Percentiles rank a stretch among this genome's conserved stretches.
These are phyloP conservation scores for Epichloe brachyelytri DNA, from an alignment of 2,329 filamentous ascomycete species.

Conservation along the genomic window DNA sequence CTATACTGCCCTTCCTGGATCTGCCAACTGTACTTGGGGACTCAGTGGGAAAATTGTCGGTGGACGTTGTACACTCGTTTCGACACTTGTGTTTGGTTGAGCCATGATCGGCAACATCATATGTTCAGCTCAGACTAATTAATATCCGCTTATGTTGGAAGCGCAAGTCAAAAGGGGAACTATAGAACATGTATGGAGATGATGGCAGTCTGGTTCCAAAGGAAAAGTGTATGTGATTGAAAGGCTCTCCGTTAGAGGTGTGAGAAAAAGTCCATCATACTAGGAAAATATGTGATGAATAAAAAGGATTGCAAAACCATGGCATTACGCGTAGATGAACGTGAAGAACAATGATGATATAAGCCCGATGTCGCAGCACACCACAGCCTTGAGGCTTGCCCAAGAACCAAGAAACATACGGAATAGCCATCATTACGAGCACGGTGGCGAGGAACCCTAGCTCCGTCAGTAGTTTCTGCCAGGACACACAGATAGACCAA, in stretches of 20 bases:
- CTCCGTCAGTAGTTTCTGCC: not conserved
- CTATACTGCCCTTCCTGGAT: slow-evolving; percentile 23
- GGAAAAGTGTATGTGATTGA: no score
- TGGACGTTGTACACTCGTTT: not conserved
- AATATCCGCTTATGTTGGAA: not conserved
- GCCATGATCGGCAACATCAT: not conserved
- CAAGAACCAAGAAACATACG: not conserved
- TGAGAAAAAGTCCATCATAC: not conserved
- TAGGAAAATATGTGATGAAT: not conserved
- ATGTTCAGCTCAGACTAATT: not conserved
- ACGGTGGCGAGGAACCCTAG: not conserved
- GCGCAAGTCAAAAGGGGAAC: not conserved
- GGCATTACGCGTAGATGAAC: not conserved
- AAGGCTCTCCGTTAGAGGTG: no score
- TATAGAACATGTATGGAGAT: not conserved
- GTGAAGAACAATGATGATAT: not conserved
- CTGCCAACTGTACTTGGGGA: slow-evolving; percentile 26
- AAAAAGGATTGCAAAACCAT: no score
- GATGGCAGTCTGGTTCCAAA: no score
- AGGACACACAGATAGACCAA: not conserved
- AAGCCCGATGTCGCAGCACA: not conserved
- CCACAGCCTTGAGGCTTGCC: not conserved
- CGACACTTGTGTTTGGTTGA: not conserved
- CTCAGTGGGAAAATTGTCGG: slow-evolving; percentile 22
- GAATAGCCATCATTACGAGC: not conserved